These are phyloP conservation scores for Talaromyces nanjingensis DNA, from an alignment of 495 filamentous ascomycete genomes.

Conservation along the genomic window DNA sequence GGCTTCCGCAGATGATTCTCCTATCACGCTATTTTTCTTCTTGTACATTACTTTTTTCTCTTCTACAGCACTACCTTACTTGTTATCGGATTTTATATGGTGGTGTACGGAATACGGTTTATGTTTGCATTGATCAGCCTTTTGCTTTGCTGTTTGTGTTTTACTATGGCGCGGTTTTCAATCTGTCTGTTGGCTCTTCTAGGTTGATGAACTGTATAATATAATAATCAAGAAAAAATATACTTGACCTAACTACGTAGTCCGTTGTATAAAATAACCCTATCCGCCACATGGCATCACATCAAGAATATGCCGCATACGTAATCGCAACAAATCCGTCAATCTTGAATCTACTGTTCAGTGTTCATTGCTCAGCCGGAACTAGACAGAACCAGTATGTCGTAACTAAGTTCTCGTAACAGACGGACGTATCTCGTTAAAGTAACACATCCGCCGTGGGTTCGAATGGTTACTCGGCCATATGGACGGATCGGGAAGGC, in stretches of 20 bases:
- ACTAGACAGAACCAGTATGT: no score
- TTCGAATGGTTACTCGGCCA: background rate
- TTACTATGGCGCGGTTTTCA: background rate
- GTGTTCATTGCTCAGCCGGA: background rate
- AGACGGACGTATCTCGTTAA: background rate
- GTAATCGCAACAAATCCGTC: background rate
- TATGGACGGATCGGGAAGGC: slow-evolving; percentile 6
- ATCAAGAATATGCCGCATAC: background rate
- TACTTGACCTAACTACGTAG: background rate
- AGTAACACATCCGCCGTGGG: slow-evolving; percentile 1
- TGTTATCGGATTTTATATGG: background rate
- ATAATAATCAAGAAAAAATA: background rate
- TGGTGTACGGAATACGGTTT: background rate
- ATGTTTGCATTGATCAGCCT: background rate
- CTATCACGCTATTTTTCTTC: slow-evolving; percentile 17
- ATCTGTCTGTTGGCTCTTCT: background rate
- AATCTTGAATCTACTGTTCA: background rate
- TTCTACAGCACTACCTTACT: slow-evolving; percentile 22
- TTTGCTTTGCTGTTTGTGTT: background rate
- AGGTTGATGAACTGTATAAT: background rate
- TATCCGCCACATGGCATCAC: background rate
- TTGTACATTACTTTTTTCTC: slow-evolving; percentile 12
- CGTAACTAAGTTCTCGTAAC: no score
- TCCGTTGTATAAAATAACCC: background rate
- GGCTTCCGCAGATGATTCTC: slow-evolving; percentile 9